Conservation (phyloP, 2,329 filamentous ascomycete species). For the Aspergillus fumigatus region DNA sequence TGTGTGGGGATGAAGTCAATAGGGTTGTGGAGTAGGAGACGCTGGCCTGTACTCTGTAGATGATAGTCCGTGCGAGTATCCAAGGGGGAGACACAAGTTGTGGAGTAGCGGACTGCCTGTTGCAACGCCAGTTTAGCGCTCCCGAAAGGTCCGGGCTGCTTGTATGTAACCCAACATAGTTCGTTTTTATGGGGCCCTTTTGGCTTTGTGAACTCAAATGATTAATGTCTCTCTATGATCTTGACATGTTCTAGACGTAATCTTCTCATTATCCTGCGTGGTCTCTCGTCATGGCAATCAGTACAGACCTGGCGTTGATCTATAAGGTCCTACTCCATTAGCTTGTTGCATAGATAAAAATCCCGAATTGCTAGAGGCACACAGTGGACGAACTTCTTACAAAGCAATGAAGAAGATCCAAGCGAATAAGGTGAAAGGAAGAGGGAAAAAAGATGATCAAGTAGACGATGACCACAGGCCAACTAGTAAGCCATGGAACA, state of each 20-base stretch:
- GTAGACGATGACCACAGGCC: not conserved
- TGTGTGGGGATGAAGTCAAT: not conserved
- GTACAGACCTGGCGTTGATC: not conserved
- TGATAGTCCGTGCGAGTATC: not conserved
- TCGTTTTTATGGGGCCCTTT: not conserved
- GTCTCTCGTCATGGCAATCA: not conserved
- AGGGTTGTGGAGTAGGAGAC: not conserved
- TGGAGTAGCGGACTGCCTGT: not conserved
- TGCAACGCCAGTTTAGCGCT: not conserved
- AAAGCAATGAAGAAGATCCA: not conserved
- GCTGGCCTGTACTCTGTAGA: not conserved
- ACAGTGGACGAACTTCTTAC: not conserved
- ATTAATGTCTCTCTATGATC: not conserved
- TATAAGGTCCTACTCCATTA: not conserved
- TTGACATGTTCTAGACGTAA: conserved; percentile 3
- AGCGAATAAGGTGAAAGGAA: not conserved
- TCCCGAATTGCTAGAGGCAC: not conserved
- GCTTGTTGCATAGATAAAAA: not conserved
- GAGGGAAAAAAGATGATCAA: not conserved
- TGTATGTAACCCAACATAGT: not conserved
- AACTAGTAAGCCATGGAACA: not conserved
- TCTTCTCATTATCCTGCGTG: conserved; percentile 2
- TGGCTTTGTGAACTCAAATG: not conserved
- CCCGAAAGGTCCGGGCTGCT: not conserved
- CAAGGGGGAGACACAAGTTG: too few species aligned